Evolutionary conservation across 192 early-diverging fungal species (phyloP).

Genomic region (Coemansia sp.): DNA sequence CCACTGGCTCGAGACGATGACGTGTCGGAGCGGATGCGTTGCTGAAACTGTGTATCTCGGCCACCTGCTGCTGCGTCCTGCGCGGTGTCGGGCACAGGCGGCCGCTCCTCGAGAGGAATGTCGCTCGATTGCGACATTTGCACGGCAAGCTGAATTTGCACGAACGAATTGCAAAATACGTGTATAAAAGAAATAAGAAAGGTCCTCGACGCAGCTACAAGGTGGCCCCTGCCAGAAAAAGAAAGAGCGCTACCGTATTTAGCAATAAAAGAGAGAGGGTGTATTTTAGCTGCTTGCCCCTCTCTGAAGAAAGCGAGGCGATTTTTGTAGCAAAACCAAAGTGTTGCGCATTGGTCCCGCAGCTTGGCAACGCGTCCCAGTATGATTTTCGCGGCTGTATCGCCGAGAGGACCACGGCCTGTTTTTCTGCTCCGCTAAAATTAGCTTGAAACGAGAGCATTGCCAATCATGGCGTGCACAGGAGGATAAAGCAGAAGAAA

Average conservation of each 20-base stretch:
- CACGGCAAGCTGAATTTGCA: not conserved
- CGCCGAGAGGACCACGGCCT: slow-evolving; percentile 1
- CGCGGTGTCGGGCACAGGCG: slow-evolving; percentile 5
- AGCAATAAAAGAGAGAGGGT: not conserved
- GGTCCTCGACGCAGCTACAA: not conserved
- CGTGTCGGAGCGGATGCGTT: not conserved
- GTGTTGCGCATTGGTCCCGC: not conserved
- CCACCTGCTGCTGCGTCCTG: slow-evolving; percentile 13
- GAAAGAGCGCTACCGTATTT: not conserved
- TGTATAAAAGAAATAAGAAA: not conserved
- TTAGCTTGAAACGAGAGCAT: slow-evolving; percentile 3
- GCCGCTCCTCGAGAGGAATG: slow-evolving; percentile 20
- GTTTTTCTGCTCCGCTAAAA: slow-evolving; percentile 10
- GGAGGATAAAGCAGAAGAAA: not conserved
- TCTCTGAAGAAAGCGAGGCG: not conserved
- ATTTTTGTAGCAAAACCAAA: not conserved
- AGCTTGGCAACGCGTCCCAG: not conserved
- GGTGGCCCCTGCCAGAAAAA: not conserved
- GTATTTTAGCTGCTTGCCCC: not conserved
- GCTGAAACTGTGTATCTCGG: slow-evolving; percentile 1
- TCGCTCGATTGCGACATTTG: slow-evolving; percentile 39
- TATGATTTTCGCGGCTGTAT: slow-evolving; percentile 6
- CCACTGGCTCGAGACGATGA: not conserved
- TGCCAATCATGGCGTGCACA: slow-evolving; percentile 1
- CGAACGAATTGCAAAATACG: not conserved